These are phyloP conservation scores for Colletotrichum spaethianum DNA, from an alignment of 2,329 filamentous ascomycete genomes.

Conservation along the genomic window DNA sequence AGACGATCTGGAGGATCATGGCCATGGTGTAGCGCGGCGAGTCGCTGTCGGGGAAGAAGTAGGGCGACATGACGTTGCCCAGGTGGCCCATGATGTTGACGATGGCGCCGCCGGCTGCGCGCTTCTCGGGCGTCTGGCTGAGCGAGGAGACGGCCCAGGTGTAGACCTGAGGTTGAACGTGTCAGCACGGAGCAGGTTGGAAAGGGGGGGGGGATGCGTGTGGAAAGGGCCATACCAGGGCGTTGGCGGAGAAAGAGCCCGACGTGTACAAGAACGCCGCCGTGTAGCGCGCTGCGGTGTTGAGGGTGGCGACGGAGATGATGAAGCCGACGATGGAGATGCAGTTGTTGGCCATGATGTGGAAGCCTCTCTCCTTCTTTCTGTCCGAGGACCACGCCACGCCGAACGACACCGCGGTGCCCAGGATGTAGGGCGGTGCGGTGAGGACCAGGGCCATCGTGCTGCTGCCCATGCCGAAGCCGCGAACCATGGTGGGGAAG, in stretches of 20 bases:
- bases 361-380: constrained; percentile 58
- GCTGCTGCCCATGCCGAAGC: constrained; percentile 49
- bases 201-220: background rate
- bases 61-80: constrained; percentile 61
- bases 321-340: constrained; percentile 57
- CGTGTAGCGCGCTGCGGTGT: constrained; percentile 49
- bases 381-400: constrained; percentile 59
- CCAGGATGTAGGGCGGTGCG: constrained; percentile 62
- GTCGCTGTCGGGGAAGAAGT: constrained; percentile 57
- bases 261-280: constrained; percentile 54
- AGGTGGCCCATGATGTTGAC: constrained; percentile 60
- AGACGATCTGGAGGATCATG: constrained; percentile 47
- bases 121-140: constrained; percentile 60
- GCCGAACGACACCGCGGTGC: constrained; percentile 58
- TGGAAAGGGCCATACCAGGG: constrained; percentile 24
- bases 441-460: constrained; percentile 62
- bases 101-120: constrained; percentile 57
- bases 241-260: constrained; percentile 57
- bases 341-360: constrained; percentile 55
- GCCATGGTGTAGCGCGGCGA: constrained; percentile 58
- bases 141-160: constrained; percentile 59
- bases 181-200: constrained; percentile 18
- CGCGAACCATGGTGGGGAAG: constrained; percentile 51
- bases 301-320: constrained; percentile 49
- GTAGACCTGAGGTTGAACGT: constrained; percentile 39